Percentiles rank a stretch among this genome's conserved stretches.
These are phyloP conservation scores for Venturiaceae sp. DNA, from an alignment of 2,329 filamentous ascomycete species.

Conservation along the genomic window DNA sequence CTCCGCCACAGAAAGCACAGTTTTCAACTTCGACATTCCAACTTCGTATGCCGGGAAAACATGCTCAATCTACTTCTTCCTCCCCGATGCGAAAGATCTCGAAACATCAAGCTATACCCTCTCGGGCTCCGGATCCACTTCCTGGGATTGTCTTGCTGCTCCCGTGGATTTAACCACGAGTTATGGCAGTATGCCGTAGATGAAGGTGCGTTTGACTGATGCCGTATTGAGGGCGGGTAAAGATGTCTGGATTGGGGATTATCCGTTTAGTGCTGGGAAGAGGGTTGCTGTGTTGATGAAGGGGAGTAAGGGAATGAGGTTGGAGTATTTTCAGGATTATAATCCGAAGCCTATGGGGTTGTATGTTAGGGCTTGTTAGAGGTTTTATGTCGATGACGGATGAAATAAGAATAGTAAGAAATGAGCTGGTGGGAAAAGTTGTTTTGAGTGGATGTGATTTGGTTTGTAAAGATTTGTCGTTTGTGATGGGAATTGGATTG, in stretches of 20 bases:
- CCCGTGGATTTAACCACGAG: slow-evolving; percentile 10
- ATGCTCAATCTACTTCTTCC: slow-evolving; percentile 38
- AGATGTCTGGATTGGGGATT: not conserved
- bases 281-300: not conserved
- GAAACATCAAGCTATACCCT: not conserved
- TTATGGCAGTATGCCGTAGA: not conserved
- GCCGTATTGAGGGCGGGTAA: not conserved
- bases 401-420: not conserved
- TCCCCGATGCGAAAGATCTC: slow-evolving; percentile 20
- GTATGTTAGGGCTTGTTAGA: not conserved
- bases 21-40: slow-evolving; percentile 40
- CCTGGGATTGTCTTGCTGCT: slow-evolving; percentile 31
- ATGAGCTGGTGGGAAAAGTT: not conserved
- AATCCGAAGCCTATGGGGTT: not conserved
- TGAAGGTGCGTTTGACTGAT: not conserved
- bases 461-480: not conserved
- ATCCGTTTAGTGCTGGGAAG: not conserved
- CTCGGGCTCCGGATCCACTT: not conserved
- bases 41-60: slow-evolving; percentile 27
- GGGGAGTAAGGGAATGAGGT: not conserved
- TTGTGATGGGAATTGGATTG: not conserved
- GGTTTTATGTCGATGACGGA: not conserved
- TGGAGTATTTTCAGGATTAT: not conserved
- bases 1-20: slow-evolving; percentile 24
- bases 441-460: not conserved